Evolutionary conservation across 208 protist genomes (phyloP).

Genomic region (Angomonas deanei): DNA sequence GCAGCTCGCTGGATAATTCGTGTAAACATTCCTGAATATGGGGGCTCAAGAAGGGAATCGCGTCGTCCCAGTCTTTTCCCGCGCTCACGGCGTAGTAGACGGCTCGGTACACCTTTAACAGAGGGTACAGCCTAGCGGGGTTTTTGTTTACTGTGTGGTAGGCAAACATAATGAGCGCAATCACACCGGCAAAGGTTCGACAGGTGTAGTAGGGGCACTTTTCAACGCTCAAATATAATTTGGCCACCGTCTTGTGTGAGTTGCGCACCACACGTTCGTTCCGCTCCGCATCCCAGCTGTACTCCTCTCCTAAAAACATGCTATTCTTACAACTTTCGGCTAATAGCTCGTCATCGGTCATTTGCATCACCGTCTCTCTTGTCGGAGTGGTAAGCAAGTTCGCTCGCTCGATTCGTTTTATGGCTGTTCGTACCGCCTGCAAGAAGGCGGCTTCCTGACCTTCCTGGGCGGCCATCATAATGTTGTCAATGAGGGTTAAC

Average conservation of each 20-base stretch:
- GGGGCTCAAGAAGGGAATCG: no score
- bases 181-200: no score
- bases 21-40: no score
- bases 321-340: not conserved
- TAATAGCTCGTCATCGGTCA: conserved; percentile 13
- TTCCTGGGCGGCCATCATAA: conserved; percentile 19
- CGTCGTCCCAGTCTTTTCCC: no score
- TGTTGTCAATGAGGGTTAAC: conserved; percentile 24
- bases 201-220: not conserved
- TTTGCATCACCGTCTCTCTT: conserved; percentile 9
- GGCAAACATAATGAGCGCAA: no score
- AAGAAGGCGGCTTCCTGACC: conserved; percentile 20
- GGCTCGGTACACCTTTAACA: no score
- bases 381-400: conserved; percentile 22
- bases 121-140: no score
- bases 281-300: conserved; percentile 8
- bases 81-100: no score
- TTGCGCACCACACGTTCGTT: conserved; percentile 16
- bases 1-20: no score
- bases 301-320: conserved; percentile 28
- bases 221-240: conserved; percentile 12
- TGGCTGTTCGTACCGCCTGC: conserved; percentile 5
- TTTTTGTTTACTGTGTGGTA: no score
- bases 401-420: conserved; percentile 9
- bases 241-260: conserved; percentile 24